Base-by-base conservation (phyloP, 1,139 yeast species). In the Suhomyces yuchorum region DNA sequence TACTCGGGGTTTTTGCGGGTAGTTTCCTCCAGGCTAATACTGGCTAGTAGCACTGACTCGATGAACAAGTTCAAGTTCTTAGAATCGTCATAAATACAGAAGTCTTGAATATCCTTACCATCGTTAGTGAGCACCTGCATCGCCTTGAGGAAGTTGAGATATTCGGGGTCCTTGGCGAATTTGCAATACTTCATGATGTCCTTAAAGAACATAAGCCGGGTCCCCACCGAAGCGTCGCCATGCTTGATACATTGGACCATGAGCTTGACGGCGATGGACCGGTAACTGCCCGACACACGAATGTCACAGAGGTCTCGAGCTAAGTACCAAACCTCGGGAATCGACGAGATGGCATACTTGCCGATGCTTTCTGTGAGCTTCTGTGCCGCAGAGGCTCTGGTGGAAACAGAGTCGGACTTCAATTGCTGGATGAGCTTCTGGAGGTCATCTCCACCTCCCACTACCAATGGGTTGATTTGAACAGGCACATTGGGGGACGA, bases 291-390 rank as follows among this genome's bases (percentile, higher is more conserved):
- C 35, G 71, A 70, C 11, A 72, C 63, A 12, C 67, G 66, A 0
- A 70, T 62, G 8, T 73, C 71, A 43, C 87, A 74, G 65, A 86
- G 68, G 49, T 79, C 82, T 53, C 81, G 70, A 0, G 85, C 85
- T 48, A 82, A 67, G 59, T 85, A 82, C 97, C 97, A 89, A 3
- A 88, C 75, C 56, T 87, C 92, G 0, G 87, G 85, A 4, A 87
- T 73, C 2, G 86, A 79, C 0, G 85, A 75, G 2, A 84, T 75
- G 8, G 85, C 72, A 46, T 75, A 77, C 40, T 75, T 77, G 37
- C 75, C 75, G 3, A 88, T 64, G 1, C 82, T 73, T 4, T 75
- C 77, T 4, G 79, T 68, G 39, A 87, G 65, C 36, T 75, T 68
- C 4, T 70, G 72, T 0, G 87, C 84, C 0, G 88, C 83, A 1